Evolutionary conservation across 495 filamentous ascomycete species (phyloP), one percentile per base, ranked within the genome.

Genomic region (Friedmanniomyces simplex): DNA sequence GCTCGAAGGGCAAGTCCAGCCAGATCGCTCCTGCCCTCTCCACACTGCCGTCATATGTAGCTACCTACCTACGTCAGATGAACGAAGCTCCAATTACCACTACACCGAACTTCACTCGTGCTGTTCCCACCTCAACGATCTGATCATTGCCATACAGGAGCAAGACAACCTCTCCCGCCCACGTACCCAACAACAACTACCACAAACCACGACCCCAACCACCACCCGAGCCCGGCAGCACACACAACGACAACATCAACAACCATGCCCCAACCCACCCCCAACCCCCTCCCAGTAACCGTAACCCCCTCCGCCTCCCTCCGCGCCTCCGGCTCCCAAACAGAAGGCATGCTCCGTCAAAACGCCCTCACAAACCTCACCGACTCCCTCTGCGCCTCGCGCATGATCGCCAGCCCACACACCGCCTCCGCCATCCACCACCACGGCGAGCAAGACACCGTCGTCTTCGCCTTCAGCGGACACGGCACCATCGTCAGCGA

Each of bases 301-400:
- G 60, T 70, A n/a, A 68, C 65, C 60, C 55, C 53, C 36, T 64
- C 61, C 41, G 14, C 30, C 21, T 16, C 26, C 28, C 59, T 69
- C 61, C 48, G 65, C 34, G 56, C 63, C 30, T 67, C 62, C 30
- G 65, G 68, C 22, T 74, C 63, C 1, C 78, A 81, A 56, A 77
- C 70, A 37, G 74, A 75, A 30, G 73, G 75, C 41, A 80, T 82
- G 69, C 69, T 78, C 39, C 68, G 76, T 21, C 71, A 80, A 56
- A 75, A 78, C 42, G 82, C 83, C 25, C 76, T 87, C 49, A 72
- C 79, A 41, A 72, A 76, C 56, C 76, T 79, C 62, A 76, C 75
- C 13, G 80, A 83, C 46, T 78, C 73, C 26, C 71, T 86, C 62
- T 84, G 76, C 59, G 63, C 63, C 13, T 66, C 63, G 14, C 61